Conservation (phyloP, 2,329 filamentous ascomycete species). For the Ascochyta fabae region DNA sequence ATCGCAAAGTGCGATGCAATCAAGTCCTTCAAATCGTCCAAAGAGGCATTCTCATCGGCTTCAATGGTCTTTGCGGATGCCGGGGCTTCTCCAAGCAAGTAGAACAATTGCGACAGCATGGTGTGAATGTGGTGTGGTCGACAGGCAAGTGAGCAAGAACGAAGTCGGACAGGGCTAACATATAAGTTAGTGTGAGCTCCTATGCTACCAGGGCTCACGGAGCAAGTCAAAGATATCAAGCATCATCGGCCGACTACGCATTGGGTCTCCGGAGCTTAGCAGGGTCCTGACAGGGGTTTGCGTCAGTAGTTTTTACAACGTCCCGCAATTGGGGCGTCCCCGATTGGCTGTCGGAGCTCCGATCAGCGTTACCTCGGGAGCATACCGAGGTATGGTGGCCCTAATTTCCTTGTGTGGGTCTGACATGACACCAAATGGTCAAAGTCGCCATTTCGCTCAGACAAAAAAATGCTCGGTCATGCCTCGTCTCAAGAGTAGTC, state of each 20-base stretch:
- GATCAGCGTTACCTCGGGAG: conserved; percentile 10
- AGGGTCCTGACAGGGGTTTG: conserved; percentile 13
- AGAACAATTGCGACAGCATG: conserved; percentile 35
- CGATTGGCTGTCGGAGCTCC: conserved; percentile 10
- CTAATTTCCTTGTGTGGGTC: conserved; percentile 15
- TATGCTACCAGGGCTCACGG: conserved; percentile 3
- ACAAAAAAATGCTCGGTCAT: conserved; percentile 14
- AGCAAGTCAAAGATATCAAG: conserved; percentile 10
- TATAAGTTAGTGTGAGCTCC: conserved; percentile 10
- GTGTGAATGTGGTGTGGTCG: conserved; percentile 5
- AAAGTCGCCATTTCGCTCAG: conserved; percentile 9
- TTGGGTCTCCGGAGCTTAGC: conserved; percentile 14
- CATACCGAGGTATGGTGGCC: conserved; percentile 14
- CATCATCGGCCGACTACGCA: conserved; percentile 8
- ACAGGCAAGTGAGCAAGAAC: conserved; percentile 5
- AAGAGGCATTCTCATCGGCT: conserved; percentile 26
- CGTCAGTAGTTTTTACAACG: conserved; percentile 6
- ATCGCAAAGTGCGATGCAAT: conserved; percentile 41
- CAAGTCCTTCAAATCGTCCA: conserved; percentile 33
- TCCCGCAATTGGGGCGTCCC: not conserved
- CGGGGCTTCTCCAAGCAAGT: conserved; percentile 35
- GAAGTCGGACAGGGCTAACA: conserved; percentile 10
- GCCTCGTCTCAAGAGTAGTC: conserved; percentile 6
- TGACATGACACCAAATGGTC: conserved; percentile 12
- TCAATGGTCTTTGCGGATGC: conserved; percentile 29